A percentile compares a stretch with the other conserved stretches of the same genome.
phyloP scores from a whole-genome alignment of 345 rosid species.

The Eucalyptus leucophloia region DNA sequence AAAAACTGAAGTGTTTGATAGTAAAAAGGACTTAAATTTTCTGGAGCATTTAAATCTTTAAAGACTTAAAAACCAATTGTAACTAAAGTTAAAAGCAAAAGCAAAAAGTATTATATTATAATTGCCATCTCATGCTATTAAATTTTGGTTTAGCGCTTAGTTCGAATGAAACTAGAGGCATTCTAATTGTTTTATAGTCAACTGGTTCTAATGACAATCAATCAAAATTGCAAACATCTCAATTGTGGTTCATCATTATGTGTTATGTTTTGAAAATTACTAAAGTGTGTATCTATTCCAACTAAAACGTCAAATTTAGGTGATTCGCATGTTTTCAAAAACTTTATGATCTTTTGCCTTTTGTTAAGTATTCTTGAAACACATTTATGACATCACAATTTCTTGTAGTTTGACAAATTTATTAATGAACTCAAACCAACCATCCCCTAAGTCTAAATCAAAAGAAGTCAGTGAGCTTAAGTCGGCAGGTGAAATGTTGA shows the following conservation, averaged over 20 bases:
- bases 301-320: not conserved
- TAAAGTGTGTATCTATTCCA: not conserved
- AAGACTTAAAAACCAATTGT: not conserved
- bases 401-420: not conserved
- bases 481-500: not conserved
- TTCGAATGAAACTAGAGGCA: not conserved
- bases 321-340: not conserved
- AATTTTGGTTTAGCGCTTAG: rapidly evolving
- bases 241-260: rapidly evolving
- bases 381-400: not conserved
- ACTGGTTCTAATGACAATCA: not conserved
- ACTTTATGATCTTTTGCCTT: rapidly evolving
- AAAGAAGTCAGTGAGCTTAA: not conserved
- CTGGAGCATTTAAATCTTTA: not conserved
- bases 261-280: not conserved
- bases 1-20: not conserved
- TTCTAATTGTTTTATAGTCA: not conserved
- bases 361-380: not conserved
- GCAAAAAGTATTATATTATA: not conserved
- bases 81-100: not conserved
- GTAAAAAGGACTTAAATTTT: not conserved
- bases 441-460: not conserved
- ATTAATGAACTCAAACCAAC: not conserved
- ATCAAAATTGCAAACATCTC: not conserved
- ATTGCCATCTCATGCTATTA: not conserved